Conservation (phyloP, 169 alveolate species). For the Eimeria maxima region DNA sequence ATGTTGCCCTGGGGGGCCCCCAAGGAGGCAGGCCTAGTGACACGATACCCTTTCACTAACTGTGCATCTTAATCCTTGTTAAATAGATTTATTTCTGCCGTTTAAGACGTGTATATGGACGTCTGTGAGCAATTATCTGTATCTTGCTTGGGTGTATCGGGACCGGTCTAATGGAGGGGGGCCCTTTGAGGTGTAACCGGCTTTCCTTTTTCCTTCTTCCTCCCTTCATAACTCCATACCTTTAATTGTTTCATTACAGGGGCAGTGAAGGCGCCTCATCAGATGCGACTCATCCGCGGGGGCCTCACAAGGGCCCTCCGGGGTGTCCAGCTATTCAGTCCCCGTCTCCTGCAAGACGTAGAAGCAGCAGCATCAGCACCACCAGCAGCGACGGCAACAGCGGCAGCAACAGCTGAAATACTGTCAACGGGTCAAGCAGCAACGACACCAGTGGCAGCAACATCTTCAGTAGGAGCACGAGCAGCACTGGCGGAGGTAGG, state of each 20-base stretch:
- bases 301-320: slow-evolving; percentile 32
- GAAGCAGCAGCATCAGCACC: background rate
- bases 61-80: background rate
- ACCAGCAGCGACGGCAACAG: slow-evolving; percentile 2
- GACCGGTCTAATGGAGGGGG: background rate
- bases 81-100: background rate
- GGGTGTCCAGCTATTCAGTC: background rate
- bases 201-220: background rate
- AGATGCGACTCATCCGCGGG: slow-evolving; percentile 27
- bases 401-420: background rate
- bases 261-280: background rate
- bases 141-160: background rate
- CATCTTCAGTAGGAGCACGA: no score
- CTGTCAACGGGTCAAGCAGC: background rate
- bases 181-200: background rate
- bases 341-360: background rate
- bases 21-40: background rate
- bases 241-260: background rate
- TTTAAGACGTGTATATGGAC: background rate
- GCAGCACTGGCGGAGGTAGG: background rate
- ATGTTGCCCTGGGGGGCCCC: background rate
- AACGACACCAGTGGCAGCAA: background rate
- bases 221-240: background rate
- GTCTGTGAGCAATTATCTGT: background rate
- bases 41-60: background rate